Evolutionary conservation across 495 filamentous ascomycete species (phyloP), one percentile per base, ranked within the genome.

Genomic region (Lophiotrema nucula): DNA sequence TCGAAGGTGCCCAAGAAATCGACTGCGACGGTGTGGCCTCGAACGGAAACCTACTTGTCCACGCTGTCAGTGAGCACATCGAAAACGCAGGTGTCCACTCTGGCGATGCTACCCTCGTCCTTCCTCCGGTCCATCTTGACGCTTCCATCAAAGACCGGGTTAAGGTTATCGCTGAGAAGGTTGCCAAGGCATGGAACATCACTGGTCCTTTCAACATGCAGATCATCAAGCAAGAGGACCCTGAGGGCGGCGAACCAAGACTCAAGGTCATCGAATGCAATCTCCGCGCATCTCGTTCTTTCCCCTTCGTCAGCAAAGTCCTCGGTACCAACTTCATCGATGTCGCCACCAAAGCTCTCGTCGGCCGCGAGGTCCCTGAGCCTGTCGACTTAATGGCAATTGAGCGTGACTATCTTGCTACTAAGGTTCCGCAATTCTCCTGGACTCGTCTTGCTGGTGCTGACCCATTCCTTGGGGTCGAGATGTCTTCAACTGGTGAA

Each of bases 191-290:
- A 42, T 96, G 92, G 89, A 92, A 78, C 67, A 97, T 97, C 72
- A 96, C 90, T 16, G 92, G 92, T 38, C 92, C 92, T 31, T 97
- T 97, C 83, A 97, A 97, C 80, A 97, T 97, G 93, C 92, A 97
- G 75, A 95, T 97, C 74, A 97, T 97, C 81, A 96, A 96, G 77
- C 91, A 89, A 39, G 77, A 87, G 3, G 76, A 86, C 59, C 78
- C 81, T 16, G 67, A 71, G n/a, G 85, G 86, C 53, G 85, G 82
- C 24, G 82, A 88, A 62, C 83, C 87, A 18, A 73, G 77, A 47
- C 82, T 97, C 45, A 97, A 97, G 79, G 92, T 97, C 65, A 97
- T 97, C 62, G 92, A 97, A 77, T 97, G 92, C 79, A 97, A 97
- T 71, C 87, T 97, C 60, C 93, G 92, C 65, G 93, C 93, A 39